Base-by-base conservation (phyloP, 768 basidiomycete genomes). In the Nevesoporus exiguus region DNA sequence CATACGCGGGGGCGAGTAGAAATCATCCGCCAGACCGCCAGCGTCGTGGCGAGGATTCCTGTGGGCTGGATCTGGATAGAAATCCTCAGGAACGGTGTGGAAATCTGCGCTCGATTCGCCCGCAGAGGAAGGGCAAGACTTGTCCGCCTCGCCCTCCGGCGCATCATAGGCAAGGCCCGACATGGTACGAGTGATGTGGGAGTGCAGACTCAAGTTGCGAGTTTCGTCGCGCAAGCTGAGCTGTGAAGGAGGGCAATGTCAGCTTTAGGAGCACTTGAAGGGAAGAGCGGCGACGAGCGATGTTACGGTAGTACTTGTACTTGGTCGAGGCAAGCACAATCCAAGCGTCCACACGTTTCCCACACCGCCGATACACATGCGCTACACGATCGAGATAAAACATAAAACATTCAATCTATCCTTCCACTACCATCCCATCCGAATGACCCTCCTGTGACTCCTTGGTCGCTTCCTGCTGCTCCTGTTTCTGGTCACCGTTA, bases 131-230 rank as follows among this genome's bases (percentile, higher is more conserved):
- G 57, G 54, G 21, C 58, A 57, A 15, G 40, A 39, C 24, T 15
- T 47, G 47, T 54, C 58, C 9, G 45, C 33, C 34, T 48, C 52
- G 33, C 47, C 45, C 41, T 68, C 70, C 17, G 62, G 62, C 25
- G 27, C 29, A 54, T 70, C 64, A 49, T 70, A 70, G 22, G 69
- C 68, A 22, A 70, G 63, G 42, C 60, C 54, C 29, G 66, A 72
- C 70, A 70, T 72, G 56, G 40, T 37, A 36, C 21, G 24, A 48
- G 27, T 19, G 57, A 45, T 34, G 53, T 41, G 17, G 50, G 19
- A 30, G 27, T 25, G 51, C 21, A 22, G 17, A 45, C 50, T 22
- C 37, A 33, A 22, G 40, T 40, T 37, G 30, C 41, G 44, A 59
- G 17, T 46, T 29, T 47, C 30, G 33, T 49, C 31, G 42, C 24